These are phyloP conservation scores for Hypoxylon rickii DNA, from an alignment of 495 filamentous ascomycete species.

Conservation along the genomic window DNA sequence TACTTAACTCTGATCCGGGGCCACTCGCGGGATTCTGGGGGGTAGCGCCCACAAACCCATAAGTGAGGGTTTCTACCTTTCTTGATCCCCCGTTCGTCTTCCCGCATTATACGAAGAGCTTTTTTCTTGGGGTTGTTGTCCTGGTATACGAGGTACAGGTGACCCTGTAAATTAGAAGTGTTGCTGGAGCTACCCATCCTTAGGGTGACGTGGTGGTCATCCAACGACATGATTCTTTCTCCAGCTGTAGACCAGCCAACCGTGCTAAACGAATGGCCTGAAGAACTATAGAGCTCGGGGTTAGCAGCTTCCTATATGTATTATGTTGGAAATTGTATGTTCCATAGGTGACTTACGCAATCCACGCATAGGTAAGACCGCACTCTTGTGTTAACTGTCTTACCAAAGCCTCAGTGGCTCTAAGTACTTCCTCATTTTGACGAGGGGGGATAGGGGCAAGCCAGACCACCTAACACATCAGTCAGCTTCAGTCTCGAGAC, in stretches of 20 bases:
- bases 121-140: background rate
- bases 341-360: slow-evolving; percentile 3
- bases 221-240: background rate
- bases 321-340: background rate
- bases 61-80: slow-evolving; percentile 16
- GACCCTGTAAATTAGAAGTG: slow-evolving; percentile 15
- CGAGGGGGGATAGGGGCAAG: background rate
- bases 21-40: slow-evolving; percentile 3
- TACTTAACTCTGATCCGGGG: background rate
- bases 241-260: background rate
- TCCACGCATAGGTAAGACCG: slow-evolving; percentile 9
- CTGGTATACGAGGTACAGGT: slow-evolving; percentile 10
- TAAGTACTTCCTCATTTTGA: background rate
- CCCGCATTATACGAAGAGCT: background rate
- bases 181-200: slow-evolving; percentile 5
- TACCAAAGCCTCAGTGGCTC: background rate
- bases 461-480: slow-evolving; percentile 7
- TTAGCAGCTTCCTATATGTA: too few species aligned
- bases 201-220: slow-evolving; percentile 20
- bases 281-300: too few species aligned
- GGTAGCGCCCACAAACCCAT: slow-evolving; percentile 19
- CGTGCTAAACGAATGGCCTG: slow-evolving; percentile 2
- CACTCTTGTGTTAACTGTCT: background rate
- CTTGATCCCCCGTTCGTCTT: slow-evolving; percentile 8
- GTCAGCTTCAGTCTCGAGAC: too few species aligned